These are phyloP conservation scores for Dichomitus squalens DNA, from an alignment of 1,284 basidiomycete genomes.

Conservation along the genomic window DNA sequence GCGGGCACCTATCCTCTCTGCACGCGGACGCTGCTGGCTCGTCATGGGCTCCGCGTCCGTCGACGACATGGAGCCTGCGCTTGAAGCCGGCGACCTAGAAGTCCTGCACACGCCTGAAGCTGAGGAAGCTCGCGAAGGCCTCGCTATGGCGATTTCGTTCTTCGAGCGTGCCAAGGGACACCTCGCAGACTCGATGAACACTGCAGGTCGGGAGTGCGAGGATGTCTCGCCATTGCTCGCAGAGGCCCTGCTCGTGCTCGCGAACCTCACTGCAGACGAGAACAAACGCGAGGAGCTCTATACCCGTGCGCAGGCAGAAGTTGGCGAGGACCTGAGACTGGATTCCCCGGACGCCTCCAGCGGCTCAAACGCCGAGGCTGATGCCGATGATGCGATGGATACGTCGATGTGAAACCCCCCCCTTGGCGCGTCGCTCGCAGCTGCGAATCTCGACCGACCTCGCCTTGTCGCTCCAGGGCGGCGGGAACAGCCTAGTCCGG, in stretches of 20 bases:
- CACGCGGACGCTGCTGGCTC: slow-evolving; percentile 57
- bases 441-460: background rate
- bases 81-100: slow-evolving; percentile 44
- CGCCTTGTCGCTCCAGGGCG: background rate
- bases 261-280: slow-evolving; percentile 54
- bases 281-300: slow-evolving; percentile 52
- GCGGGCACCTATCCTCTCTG: slow-evolving; percentile 46
- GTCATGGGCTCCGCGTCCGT: slow-evolving; percentile 53
- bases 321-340: slow-evolving; percentile 39
- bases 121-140: slow-evolving; percentile 50
- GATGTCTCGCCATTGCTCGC: slow-evolving; percentile 38
- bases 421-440: background rate
- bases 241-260: slow-evolving; percentile 58
- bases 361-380: background rate
- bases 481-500: background rate
- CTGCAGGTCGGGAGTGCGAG: slow-evolving; percentile 13
- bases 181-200: slow-evolving; percentile 19
- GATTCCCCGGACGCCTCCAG: slow-evolving; percentile 3
- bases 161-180: slow-evolving; percentile 52
- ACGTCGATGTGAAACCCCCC: background rate
- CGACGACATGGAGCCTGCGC: slow-evolving; percentile 51
- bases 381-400: background rate
- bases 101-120: slow-evolving; percentile 49
- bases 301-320: slow-evolving; percentile 47
- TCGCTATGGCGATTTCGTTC: slow-evolving; percentile 49